Base-by-base conservation (phyloP, 2,329 filamentous ascomycete genomes). In the Diaporthe ilicicola region DNA sequence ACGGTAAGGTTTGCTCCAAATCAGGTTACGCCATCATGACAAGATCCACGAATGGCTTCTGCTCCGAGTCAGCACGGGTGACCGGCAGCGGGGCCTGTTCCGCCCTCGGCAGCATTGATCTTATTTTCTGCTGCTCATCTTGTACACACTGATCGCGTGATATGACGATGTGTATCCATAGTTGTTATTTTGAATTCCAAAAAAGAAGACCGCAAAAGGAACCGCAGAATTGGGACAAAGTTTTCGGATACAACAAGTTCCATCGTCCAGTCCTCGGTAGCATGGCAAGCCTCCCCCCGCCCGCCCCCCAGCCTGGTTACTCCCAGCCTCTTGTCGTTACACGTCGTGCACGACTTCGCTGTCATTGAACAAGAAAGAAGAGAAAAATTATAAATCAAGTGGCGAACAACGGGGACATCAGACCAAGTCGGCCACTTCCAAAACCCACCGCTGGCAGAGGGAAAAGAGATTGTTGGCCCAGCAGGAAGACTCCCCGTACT, bases 211-310 rank as follows among this genome's bases (percentile, higher is more conserved):
- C 19, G 27, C 29, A 1, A 37, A 34, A 34, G 4, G 7, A 44
- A 24, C 27, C 12, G 27, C 56, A 48, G n/a, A 50, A n/a, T 17
- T 37, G 44, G 39, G 59, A 64, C 59, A 64, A 64, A 50, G 44
- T 64, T 64, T 62, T 64, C 59, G 59, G 59, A 64, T 50, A 64
- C 59, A 29, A 64, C 59, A 50, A 50, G 44, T 64, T 64, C 59
- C 59, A 64, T 24, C 19, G 59, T 42, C 56, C 10, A 17, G 42
- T 17, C 19, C 19, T n/a, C 39, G 2, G 39, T 48, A 44, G 59
- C 59, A 48, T 48, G 48, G 42, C 27, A 22, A 48, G n/a, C 39
- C 13, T 37, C 27, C 59, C 59, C 44, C 44, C 39, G 56, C 39
- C 37, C 27, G 56, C 55, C 39, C 56, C 29, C 44, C 29, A 19